A percentile compares a stretch with the other conserved stretches of the same genome.
These are phyloP conservation scores for Pinus tabuliformis DNA, from an alignment of 75 land plant species.

Conservation along the genomic window DNA sequence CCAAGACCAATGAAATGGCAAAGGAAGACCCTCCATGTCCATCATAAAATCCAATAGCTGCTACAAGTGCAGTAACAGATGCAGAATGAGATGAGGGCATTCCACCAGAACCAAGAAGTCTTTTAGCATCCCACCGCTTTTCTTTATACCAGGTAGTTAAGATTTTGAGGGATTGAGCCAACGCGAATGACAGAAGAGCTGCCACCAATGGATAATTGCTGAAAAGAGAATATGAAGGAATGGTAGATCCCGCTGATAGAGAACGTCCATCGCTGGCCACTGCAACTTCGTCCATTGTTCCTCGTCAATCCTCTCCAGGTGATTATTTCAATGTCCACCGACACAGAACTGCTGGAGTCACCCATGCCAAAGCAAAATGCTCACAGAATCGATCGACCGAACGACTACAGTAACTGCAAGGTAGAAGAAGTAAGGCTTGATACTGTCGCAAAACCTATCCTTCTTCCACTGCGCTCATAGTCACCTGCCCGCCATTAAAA, in stretches of 20 bases:
- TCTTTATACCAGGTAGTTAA: conserved; percentile 58
- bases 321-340: too few relatives aligned
- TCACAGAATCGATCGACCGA: too few relatives aligned
- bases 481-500: too few relatives aligned
- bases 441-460: too few relatives aligned
- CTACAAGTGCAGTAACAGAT: conserved; percentile 60
- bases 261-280: neutral
- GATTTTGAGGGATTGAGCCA: conserved; percentile 51
- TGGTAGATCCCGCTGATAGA: neutral
- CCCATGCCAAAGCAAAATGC: too few relatives aligned
- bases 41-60: conserved; percentile 57
- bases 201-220: conserved; percentile 40
- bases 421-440: too few relatives aligned
- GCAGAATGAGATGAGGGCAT: conserved; percentile 81
- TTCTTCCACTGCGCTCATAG: too few relatives aligned
- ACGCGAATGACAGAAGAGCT: conserved; percentile 40
- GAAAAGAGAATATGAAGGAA: conserved; percentile 16
- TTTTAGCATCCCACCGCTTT: conserved; percentile 66
- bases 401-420: too few relatives aligned
- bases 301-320: too few relatives aligned
- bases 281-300: conserved; percentile 8
- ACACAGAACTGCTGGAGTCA: too few relatives aligned
- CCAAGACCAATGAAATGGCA: conserved; percentile 67
- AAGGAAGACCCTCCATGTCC: conserved; percentile 52
- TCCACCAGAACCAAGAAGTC: conserved; percentile 69